Evolutionary conservation across 2,329 filamentous ascomycete genomes (phyloP), one percentile per base, ranked within the genome.

Genomic region (Clarireedia paspali): DNA sequence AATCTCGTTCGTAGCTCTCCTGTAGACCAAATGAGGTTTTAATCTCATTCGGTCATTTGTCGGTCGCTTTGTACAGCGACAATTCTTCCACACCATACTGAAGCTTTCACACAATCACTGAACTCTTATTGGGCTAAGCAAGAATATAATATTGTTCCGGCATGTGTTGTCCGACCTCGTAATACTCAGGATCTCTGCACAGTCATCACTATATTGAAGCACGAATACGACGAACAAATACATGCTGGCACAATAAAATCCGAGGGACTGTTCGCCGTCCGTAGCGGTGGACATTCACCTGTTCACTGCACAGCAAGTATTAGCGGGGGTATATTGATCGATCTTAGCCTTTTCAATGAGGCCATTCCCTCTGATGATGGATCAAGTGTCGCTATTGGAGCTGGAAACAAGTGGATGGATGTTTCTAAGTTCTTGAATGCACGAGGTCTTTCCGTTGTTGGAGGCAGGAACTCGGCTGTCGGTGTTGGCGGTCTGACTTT

Each of bases 231-330:
- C 17, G 23, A 50, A 42, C 9, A 17, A 36, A 20, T 17, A 15
- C 27, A 40, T 4, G 10, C 38, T 46, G 17, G 27, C 5, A 34
- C 26, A 15, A n/a, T 17, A 30, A 46, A 47, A 14, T 20, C 24
- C 10, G 47, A 45, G 34, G 44, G 53, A 26, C 20, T 55, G 23
- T 67, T 65, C 44, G 62, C 65, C 1, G 55, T 66, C 10, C 62
- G 61, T 27, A 60, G 59, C 44, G 63, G 64, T 15, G 64, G 64
- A 1, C 63, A 67, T 59, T 61, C 58, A 1, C 47, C 55, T 9
- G 60, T 62, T 49, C 71, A 76, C 17, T 74, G 75, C 58, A 77
- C 75, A 36, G 73, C 79, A 1, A 83, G 74, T 61, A 75, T 78
- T 46, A 66, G 74, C 12, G 74, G 70, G 1, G 78, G 78, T 0